Percentiles rank a stretch among this genome's conserved stretches.
Conservation (phyloP, 2,329 filamentous ascomycete species). For the Colletotrichum sp. region DNA sequence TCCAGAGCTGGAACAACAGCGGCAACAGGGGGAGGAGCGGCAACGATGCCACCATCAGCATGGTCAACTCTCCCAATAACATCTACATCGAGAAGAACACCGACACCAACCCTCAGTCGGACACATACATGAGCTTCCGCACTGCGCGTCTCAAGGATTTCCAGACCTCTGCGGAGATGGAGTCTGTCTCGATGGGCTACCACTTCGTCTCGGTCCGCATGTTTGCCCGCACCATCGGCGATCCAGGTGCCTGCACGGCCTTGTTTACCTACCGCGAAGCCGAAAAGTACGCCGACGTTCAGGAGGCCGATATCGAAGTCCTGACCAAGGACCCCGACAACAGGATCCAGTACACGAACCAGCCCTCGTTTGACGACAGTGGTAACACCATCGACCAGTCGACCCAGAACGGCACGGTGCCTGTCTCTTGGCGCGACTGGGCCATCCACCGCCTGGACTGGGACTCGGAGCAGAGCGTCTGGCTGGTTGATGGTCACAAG, state of each 20-base stretch:
- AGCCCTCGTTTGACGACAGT: conserved; percentile 54
- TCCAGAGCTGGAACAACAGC: conserved; percentile 46
- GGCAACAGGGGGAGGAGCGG: conserved; percentile 19
- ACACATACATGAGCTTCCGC: conserved; percentile 53
- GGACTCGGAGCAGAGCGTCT: conserved; percentile 56
- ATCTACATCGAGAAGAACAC: conserved; percentile 50
- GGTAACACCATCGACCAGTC: conserved; percentile 50
- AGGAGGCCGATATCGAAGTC: conserved; percentile 60
- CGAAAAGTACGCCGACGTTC: conserved; percentile 40
- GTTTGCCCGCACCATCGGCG: conserved; percentile 54
- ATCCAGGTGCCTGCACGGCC: conserved; percentile 53
- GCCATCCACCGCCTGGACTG: conserved; percentile 66
- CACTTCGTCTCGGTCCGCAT: conserved; percentile 52
- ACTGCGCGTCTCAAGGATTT: conserved; percentile 47
- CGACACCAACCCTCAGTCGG: conserved; percentile 34
- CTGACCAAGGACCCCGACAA: conserved; percentile 49
- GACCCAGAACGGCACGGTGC: conserved; percentile 52
- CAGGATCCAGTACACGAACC: conserved; percentile 63
- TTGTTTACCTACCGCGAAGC: conserved; percentile 56
- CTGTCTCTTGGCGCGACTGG: conserved; percentile 59
- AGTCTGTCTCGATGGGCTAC: conserved; percentile 39
- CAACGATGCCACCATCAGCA: conserved; percentile 33
- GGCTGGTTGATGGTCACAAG: conserved; percentile 59
- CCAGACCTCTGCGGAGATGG: conserved; percentile 54
- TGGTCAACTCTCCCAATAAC: conserved; percentile 48